Evolutionary conservation across 768 basidiomycete genomes (phyloP).

Genomic region (Pleurotus sapidus): DNA sequence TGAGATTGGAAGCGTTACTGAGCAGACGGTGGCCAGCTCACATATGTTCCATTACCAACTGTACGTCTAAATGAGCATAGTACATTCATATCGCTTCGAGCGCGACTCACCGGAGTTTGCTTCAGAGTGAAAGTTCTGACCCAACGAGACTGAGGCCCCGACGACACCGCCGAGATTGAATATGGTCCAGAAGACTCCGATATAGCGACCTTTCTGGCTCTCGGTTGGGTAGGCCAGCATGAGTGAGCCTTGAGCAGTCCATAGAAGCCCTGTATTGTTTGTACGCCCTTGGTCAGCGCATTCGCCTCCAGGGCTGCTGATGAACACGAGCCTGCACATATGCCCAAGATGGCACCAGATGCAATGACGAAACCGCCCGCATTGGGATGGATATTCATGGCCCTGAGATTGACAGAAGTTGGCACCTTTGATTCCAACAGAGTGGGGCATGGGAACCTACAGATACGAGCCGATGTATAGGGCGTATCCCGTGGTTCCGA

Average conservation of each 20-base stretch:
- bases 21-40: conserved; percentile 26
- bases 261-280: conserved; percentile 43
- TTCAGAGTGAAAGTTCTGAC: conserved; percentile 31
- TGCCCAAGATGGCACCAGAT: conserved; percentile 70
- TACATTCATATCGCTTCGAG: background rate
- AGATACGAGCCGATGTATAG: conserved; percentile 72
- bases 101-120: conserved; percentile 13
- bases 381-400: conserved; percentile 63
- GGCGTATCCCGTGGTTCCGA: conserved; percentile 75
- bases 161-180: conserved; percentile 82
- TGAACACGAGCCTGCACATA: conserved; percentile 46
- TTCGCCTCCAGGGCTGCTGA: conserved; percentile 38
- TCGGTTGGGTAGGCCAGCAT: conserved; percentile 86
- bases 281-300: conserved; percentile 51
- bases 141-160: conserved; percentile 74
- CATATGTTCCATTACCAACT: conserved; percentile 76
- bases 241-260: conserved; percentile 83
- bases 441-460: conserved; percentile 32
- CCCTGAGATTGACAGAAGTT: conserved; percentile 32
- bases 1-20: too few relatives aligned
- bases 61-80: background rate
- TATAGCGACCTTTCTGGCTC: conserved; percentile 69
- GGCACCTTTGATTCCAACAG: too few relatives aligned
- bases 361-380: conserved; percentile 64
- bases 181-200: conserved; percentile 79